Base-by-base conservation (phyloP, 768 basidiomycete species). In the Lactifluus rugatus region DNA sequence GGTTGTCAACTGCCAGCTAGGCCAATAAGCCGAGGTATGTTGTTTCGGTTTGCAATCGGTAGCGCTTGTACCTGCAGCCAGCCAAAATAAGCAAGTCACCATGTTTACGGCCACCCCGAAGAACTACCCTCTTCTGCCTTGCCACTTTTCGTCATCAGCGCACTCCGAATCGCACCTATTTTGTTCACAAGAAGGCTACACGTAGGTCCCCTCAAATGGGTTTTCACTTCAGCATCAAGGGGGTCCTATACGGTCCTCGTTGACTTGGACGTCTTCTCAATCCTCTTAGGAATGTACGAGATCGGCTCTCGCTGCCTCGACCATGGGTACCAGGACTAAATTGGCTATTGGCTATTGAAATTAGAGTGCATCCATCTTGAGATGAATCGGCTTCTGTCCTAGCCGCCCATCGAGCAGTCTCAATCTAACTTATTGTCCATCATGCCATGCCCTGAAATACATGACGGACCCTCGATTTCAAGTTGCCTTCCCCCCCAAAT, bases 381-480 rank as follows among this genome's bases (percentile, higher is more conserved):
- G 9, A 31, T 52, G 39, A n/a, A 34, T 48, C 47, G 32, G 39
- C 52, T 34, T 26, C n/a, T 46, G 28, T 34, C 39, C 39, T 58
- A 41, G 16, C 39, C 51, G 39, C 39, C 51, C 52, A 21, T 31
- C 41, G 25, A n/a, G 32, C 13, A 28, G 26, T 28, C 26, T 17
- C 14, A 28, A 47, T 48, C 28, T 26, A 34, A 34, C 34, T 34
- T 34, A 31, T 51, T 19, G 17, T 19, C 51, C 21, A 7, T 44
- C 52, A 16, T 44, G 0, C 42, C 13, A 23, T 2, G 19, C 41
- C 42, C 42, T 21, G 11, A 8, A 21, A 23, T 42, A 28, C 52
- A 48, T 4, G 31, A 17, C 53, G n/a, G n/a, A 60, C 59, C 59
- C 59, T 56, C 23, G 36, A 60, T 56, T 60, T 55, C 26, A 34